Conservation (phyloP, 768 basidiomycete genomes). For the Lactifluus echinatus region DNA sequence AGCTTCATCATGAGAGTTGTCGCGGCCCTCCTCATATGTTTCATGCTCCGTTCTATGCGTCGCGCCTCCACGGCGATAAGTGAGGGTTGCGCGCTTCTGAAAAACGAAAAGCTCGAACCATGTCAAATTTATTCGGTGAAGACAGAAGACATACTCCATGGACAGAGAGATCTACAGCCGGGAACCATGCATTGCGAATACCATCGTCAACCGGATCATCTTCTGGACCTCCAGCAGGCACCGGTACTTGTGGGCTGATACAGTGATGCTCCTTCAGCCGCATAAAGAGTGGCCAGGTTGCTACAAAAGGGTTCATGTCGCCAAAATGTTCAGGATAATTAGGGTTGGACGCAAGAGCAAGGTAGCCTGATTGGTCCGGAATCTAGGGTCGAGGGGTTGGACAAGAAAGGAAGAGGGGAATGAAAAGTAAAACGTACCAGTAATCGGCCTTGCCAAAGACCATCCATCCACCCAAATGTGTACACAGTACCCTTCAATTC, state of each 20-base stretch:
- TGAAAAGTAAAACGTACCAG: constrained; percentile 35
- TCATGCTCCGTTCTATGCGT: constrained; percentile 26
- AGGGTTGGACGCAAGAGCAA: constrained; percentile 23
- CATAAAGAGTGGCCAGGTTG: constrained; percentile 48
- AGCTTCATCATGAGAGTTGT: constrained; percentile 36
- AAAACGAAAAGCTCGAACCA: not conserved
- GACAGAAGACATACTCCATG: constrained; percentile 22
- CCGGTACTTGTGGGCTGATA: constrained; percentile 34
- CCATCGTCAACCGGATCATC: constrained; percentile 28
- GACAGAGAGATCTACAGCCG: constrained; percentile 17
- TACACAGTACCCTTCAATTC: constrained; percentile 32
- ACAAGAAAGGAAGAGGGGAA: not conserved
- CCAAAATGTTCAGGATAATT: constrained; percentile 25
- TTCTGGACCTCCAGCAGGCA: constrained; percentile 19
- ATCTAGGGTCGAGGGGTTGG: constrained; percentile 24
- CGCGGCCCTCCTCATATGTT: constrained; percentile 31
- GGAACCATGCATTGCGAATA: constrained; percentile 37
- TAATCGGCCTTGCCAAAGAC: constrained; percentile 57
- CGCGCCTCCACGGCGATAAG: not conserved
- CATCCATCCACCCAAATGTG: constrained; percentile 43
- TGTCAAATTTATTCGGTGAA: not conserved
- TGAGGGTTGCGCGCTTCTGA: constrained; percentile 6
- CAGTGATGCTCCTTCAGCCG: constrained; percentile 48
- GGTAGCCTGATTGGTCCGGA: constrained; percentile 28
- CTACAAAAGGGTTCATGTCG: constrained; percentile 28